phyloP scores from a whole-genome alignment of 2,329 filamentous ascomycete species.

The Gnomoniopsis sp. region DNA sequence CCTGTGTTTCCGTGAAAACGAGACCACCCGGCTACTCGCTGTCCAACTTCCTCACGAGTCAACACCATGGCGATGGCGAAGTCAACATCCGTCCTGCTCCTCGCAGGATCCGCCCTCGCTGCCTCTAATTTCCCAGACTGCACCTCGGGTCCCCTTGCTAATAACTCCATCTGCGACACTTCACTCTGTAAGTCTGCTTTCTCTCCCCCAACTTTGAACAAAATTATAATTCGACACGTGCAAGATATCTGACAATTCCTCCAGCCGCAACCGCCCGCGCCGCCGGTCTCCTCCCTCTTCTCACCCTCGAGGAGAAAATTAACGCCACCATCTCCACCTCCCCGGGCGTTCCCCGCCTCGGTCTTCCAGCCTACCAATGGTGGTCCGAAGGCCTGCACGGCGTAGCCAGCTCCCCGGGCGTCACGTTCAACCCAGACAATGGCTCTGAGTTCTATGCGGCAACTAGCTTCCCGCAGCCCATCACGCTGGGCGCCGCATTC shows the following conservation, averaged over 20 bases:
- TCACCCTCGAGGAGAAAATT: constrained; percentile 18
- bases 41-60: constrained; percentile 3
- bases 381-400: constrained; percentile 64
- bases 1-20: too few relatives aligned
- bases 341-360: constrained; percentile 51
- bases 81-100: background rate
- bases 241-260: background rate
- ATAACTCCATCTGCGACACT: constrained; percentile 14
- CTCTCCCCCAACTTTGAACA: background rate
- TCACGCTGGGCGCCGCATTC: constrained; percentile 60
- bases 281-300: constrained; percentile 5
- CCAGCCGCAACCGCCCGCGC: constrained; percentile 11
- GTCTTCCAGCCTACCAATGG: constrained; percentile 56
- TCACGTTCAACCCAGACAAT: constrained; percentile 28
- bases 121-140: constrained; percentile 15
- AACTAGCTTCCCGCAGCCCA: constrained; percentile 64
- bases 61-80: constrained; percentile 2
- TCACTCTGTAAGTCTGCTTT: background rate
- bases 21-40: background rate
- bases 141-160: constrained; percentile 8
- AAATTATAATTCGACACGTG: too few relatives aligned
- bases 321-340: constrained; percentile 22
- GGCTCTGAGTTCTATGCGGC: constrained; percentile 54
- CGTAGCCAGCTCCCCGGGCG: constrained; percentile 51
- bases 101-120: background rate